These are phyloP conservation scores for Zygotorulaspora sp. DNA, from an alignment of 805 yeast genomes.

Conservation along the genomic window DNA sequence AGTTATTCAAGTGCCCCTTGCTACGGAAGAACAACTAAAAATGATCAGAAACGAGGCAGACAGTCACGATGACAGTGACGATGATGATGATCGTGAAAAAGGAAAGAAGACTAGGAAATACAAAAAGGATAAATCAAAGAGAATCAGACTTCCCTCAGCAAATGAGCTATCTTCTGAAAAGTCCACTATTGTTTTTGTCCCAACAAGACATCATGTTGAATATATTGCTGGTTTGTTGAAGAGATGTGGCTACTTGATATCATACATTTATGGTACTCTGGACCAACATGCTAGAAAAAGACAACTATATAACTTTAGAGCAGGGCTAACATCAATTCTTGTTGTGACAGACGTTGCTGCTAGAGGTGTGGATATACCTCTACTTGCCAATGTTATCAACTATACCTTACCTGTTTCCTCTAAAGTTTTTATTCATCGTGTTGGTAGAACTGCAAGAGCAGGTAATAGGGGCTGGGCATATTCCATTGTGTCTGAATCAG, in stretches of 20 bases:
- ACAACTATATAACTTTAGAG: slow-evolving; percentile 78
- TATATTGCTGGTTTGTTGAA: slow-evolving; percentile 67
- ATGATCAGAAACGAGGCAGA: slow-evolving; percentile 48
- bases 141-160: slow-evolving; percentile 67
- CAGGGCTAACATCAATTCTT: slow-evolving; percentile 77
- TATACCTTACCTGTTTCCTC: slow-evolving; percentile 88
- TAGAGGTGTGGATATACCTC: slow-evolving; percentile 97
- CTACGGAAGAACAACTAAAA: slow-evolving; percentile 61
- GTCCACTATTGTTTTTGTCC: slow-evolving; percentile 91
- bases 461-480: slow-evolving; percentile 98
- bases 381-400: slow-evolving; percentile 90
- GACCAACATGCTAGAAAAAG: slow-evolving; percentile 93
- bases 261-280: slow-evolving; percentile 89
- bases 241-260: slow-evolving; percentile 77
- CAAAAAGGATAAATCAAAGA: slow-evolving; percentile 41
- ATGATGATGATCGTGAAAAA: slow-evolving; percentile 36
- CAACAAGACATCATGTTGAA: slow-evolving; percentile 97
- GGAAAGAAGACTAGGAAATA: slow-evolving; percentile 29
- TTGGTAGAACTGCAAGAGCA: slow-evolving; percentile 99
- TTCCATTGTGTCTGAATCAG: slow-evolving; percentile 77
- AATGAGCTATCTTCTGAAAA: slow-evolving; percentile 76
- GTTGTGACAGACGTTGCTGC: slow-evolving; percentile 99
- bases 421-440: slow-evolving; percentile 92
- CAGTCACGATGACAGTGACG: slow-evolving; percentile 49
- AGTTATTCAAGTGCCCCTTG: slow-evolving; percentile 77